phyloP scores from a whole-genome alignment of 148 eudicot species.

The Cornus suecica region DNA sequence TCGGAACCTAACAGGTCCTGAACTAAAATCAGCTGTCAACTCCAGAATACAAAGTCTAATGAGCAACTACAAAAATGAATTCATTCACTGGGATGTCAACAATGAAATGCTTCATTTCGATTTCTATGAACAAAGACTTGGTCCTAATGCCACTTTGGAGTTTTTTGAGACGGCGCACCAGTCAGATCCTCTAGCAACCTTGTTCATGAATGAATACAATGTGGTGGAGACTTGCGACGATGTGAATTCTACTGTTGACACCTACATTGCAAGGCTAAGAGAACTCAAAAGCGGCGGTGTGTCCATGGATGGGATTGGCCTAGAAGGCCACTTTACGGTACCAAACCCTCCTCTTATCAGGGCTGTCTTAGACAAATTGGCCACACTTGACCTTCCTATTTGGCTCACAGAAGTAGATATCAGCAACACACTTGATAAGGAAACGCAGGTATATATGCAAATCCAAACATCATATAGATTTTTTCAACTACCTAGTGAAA shows the following conservation, averaged over 20 bases:
- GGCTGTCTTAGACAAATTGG: slow-evolving; percentile 70
- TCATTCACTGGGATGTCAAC: slow-evolving; percentile 90
- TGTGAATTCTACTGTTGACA: slow-evolving; percentile 60
- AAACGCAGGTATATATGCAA: slow-evolving; percentile 48
- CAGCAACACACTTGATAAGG: slow-evolving; percentile 39
- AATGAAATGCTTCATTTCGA: slow-evolving; percentile 81
- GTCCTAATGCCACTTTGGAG: slow-evolving; percentile 54
- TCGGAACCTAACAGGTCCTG: slow-evolving; percentile 38
- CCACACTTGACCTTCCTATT: slow-evolving; percentile 67
- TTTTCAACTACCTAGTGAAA: background rate
- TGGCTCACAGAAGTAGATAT: slow-evolving; percentile 95
- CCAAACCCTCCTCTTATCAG: slow-evolving; percentile 81
- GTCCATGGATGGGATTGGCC: slow-evolving; percentile 73
- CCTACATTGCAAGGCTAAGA: slow-evolving; percentile 45
- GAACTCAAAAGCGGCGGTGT: slow-evolving; percentile 64
- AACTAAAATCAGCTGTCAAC: slow-evolving; percentile 47
- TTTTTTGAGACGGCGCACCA: slow-evolving; percentile 58
- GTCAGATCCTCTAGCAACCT: slow-evolving; percentile 62
- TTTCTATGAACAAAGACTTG: slow-evolving; percentile 70
- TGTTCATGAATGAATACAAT: slow-evolving; percentile 86
- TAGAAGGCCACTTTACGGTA: slow-evolving; percentile 65
- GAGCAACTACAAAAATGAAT: slow-evolving; percentile 58
- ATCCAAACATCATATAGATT: background rate
- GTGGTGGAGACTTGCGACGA: slow-evolving; percentile 85
- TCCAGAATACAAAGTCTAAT: slow-evolving; percentile 57